These are phyloP conservation scores for Hydnomerulius pinastri DNA, from an alignment of 768 basidiomycete genomes.

Conservation along the genomic window DNA sequence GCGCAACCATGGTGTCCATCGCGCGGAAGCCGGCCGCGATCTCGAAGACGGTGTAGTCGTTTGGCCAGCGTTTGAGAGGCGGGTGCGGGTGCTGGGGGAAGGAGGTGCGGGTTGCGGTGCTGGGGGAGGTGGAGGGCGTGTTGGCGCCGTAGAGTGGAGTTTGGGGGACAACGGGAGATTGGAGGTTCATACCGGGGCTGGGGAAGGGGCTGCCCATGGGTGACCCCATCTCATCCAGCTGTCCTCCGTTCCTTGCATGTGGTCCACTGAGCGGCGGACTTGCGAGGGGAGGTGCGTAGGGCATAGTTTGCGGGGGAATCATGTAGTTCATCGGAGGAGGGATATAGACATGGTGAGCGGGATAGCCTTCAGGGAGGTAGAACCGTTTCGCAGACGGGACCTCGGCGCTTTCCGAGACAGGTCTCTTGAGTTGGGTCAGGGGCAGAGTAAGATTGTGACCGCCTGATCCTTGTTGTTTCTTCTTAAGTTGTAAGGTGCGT, in stretches of 20 bases:
- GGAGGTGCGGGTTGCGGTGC: conserved; percentile 23
- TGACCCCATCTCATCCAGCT: conserved; percentile 17
- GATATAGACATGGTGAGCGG: conserved; percentile 30
- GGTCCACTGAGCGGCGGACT: conserved; percentile 18
- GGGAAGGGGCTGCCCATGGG: conserved; percentile 19
- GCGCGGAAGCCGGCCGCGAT: conserved; percentile 60
- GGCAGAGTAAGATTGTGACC: conserved; percentile 2
- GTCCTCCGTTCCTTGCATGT: conserved; percentile 11
- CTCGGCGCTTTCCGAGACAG: conserved; percentile 24
- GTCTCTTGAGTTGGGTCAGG: conserved; percentile 28
- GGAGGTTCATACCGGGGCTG: conserved; percentile 11
- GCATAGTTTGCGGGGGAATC: conserved; percentile 28
- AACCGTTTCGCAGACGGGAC: conserved; percentile 29
- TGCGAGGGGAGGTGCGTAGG: conserved; percentile 23
- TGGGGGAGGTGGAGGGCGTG: conserved; percentile 17
- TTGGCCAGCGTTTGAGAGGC: conserved; percentile 73
- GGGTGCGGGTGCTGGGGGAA: conserved; percentile 61
- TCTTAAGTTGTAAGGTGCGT: conserved; percentile 45
- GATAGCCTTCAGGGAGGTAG: conserved; percentile 28
- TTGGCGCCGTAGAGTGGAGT: conserved; percentile 25
- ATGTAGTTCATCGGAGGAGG: conserved; percentile 29
- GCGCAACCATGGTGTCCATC: conserved; percentile 41
- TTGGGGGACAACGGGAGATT: conserved; percentile 18
- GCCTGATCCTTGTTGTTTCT: conserved; percentile 12
- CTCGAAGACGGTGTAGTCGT: conserved; percentile 72